A percentile compares a stretch with the other conserved stretches of the same genome.
Conservation (phyloP, 441 rosid genomes). For the Melastoma candidum region DNA sequence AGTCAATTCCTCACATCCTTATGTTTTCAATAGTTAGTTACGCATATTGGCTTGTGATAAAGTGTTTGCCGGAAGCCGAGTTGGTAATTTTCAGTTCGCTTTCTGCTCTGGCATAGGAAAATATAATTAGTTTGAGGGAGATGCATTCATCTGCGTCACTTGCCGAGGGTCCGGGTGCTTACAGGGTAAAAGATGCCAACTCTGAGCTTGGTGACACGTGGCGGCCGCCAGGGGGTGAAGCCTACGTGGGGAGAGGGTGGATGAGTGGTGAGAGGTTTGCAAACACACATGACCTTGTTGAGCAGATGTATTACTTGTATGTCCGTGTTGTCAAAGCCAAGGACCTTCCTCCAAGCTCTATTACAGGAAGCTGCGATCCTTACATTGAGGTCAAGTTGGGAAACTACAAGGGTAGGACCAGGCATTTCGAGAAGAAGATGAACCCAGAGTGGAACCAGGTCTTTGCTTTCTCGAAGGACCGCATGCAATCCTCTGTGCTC, state of each 20-base stretch:
- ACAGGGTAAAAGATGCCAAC: constrained; percentile 53
- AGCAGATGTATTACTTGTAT: constrained; percentile 71
- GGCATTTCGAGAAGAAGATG: constrained; percentile 41
- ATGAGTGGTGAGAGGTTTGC: constrained; percentile 43
- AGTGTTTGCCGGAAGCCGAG: too few species aligned
- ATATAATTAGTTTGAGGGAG: too few species aligned
- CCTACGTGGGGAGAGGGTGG: constrained; percentile 50
- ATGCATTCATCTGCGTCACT: constrained; percentile 37
- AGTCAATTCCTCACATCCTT: too few species aligned
- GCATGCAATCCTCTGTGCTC: constrained; percentile 42
- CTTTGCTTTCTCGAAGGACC: constrained; percentile 54
- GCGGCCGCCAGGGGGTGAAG: constrained; percentile 40
- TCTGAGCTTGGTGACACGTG: constrained; percentile 48
- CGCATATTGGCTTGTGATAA: too few species aligned
- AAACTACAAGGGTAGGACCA: constrained; percentile 57
- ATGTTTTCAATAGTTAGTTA: too few species aligned
- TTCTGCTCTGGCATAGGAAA: too few species aligned
- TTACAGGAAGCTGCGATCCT: constrained; percentile 53
- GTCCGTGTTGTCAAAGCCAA: constrained; percentile 53
- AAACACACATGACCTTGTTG: constrained; percentile 69
- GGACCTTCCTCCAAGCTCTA: constrained; percentile 37
- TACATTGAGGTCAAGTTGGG: constrained; percentile 69
- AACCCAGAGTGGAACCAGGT: constrained; percentile 68
- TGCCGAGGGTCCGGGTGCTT: constrained; percentile 35
- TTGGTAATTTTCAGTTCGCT: too few species aligned